These are phyloP conservation scores for Fragaria iinumae DNA, from an alignment of 306 rosid genomes.

Conservation along the genomic window DNA sequence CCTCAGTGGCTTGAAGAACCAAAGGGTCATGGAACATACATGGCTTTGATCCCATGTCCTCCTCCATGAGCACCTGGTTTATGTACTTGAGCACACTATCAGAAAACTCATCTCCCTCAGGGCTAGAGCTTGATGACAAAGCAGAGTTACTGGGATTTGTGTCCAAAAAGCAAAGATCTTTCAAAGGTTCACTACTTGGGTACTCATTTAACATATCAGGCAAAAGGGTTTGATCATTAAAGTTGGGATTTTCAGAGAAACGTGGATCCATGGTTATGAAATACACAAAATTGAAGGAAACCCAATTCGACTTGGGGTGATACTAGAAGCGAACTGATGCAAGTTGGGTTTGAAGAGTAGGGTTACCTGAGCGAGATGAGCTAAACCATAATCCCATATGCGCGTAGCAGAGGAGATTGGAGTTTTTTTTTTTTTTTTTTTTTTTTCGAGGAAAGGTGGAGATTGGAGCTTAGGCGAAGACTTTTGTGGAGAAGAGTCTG, in stretches of 20 bases:
- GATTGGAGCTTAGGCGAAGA: not conserved
- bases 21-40: slow-evolving; percentile 49
- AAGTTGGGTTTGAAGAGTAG: not conserved
- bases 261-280: not conserved
- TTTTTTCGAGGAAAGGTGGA: not conserved
- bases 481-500: too few relatives aligned
- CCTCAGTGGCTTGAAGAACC: slow-evolving; percentile 54
- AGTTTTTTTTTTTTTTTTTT: not conserved
- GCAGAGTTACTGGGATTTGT: not conserved
- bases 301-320: not conserved
- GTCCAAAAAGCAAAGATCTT: slow-evolving; percentile 20
- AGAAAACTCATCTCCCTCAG: slow-evolving; percentile 46
- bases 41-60: slow-evolving; percentile 50
- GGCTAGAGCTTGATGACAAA: slow-evolving; percentile 7
- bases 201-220: slow-evolving; percentile 19
- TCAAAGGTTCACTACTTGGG: slow-evolving; percentile 22
- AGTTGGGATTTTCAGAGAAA: not conserved
- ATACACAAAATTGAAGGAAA: not conserved
- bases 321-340: not conserved
- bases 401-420: not conserved
- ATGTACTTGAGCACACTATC: slow-evolving; percentile 41
- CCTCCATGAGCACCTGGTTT: slow-evolving; percentile 63
- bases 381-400: not conserved
- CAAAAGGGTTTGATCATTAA: slow-evolving; percentile 4
- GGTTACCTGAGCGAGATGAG: slow-evolving; percentile 2